phyloP scores from a whole-genome alignment of 257 asterid species.

The Scutellaria galericulata region DNA sequence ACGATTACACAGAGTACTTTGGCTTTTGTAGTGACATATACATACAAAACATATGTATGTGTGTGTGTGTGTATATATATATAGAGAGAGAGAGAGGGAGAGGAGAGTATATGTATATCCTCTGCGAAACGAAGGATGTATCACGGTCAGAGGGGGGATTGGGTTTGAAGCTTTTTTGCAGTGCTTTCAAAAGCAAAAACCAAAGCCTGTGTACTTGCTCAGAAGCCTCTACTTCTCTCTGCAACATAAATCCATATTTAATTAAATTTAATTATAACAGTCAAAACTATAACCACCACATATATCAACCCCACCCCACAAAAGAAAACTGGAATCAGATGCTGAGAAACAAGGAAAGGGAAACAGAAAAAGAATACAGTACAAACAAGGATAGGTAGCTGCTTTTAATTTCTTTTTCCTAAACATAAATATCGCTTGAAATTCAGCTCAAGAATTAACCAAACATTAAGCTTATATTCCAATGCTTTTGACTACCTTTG shows the following conservation, averaged over 20 bases:
- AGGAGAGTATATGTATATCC: conserved; percentile 15
- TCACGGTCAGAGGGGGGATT: conserved; percentile 46
- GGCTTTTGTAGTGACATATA: conserved; percentile 44
- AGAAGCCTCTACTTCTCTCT: conserved; percentile 35
- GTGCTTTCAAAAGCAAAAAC: conserved; percentile 46
- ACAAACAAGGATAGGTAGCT: neutral
- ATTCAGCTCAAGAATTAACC: neutral
- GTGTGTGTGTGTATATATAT: neutral
- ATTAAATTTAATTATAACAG: neutral
- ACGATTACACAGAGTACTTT: conserved; percentile 51
- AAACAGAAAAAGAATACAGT: neutral
- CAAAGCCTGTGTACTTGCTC: conserved; percentile 46
- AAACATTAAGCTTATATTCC: neutral
- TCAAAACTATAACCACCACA: conserved; percentile 40
- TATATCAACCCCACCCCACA: neutral
- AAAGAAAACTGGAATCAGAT: conserved; percentile 43
- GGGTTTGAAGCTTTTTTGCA: conserved; percentile 41
- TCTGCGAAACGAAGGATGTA: conserved; percentile 35
- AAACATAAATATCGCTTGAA: neutral
- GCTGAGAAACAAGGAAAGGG: conserved; percentile 22
- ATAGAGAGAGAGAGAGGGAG: conserved; percentile 21
- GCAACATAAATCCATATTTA: conserved; percentile 32
- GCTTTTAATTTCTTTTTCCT: conserved; percentile 30
- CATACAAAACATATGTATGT: conserved; percentile 34
- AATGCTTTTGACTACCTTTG: conserved; percentile 6